Conservation (phyloP, 108 stramenopile genomes). For the Halocafeteria seosinensis region DNA sequence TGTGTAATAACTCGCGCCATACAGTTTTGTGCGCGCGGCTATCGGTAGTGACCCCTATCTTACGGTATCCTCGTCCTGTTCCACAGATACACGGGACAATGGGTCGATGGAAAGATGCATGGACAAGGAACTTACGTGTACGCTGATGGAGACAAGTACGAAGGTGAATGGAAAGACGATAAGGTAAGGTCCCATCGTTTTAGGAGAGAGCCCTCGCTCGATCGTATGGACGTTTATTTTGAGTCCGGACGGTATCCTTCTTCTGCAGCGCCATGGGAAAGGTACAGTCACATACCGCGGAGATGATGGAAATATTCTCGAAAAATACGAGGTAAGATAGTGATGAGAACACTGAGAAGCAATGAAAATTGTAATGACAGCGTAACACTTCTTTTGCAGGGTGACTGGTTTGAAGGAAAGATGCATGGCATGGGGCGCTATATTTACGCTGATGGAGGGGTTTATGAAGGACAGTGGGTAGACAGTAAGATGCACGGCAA, state of each 20-base stretch:
- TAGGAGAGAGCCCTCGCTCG: too few species aligned
- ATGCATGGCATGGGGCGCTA: slow-evolving; percentile 19
- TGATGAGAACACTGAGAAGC: too few species aligned
- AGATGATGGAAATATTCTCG: neutral
- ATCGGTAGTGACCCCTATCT: too few species aligned
- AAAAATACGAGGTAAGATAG: slow-evolving; percentile 37
- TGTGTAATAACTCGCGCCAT: too few species aligned
- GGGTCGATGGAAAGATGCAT: slow-evolving; percentile 19
- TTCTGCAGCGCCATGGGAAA: slow-evolving; percentile 3
- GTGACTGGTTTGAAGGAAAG: slow-evolving; percentile 12
- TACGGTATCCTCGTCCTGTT: too few species aligned
- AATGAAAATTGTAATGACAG: too few species aligned
- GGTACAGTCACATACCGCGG: neutral
- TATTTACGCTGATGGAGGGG: slow-evolving; percentile 11
- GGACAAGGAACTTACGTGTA: slow-evolving; percentile 23
- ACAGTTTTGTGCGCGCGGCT: too few species aligned
- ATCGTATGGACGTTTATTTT: too few species aligned
- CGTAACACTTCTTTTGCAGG: too few species aligned
- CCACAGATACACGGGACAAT: slow-evolving; percentile 11
- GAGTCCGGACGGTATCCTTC: too few species aligned
- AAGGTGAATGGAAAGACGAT: slow-evolving; percentile 15
- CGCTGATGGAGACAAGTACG: slow-evolving; percentile 23
- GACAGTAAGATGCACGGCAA: slow-evolving; percentile 10
- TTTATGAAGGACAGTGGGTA: slow-evolving; percentile 16
- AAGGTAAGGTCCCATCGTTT: too few species aligned